These are phyloP conservation scores for Pseudonitzschia multiseries DNA, from an alignment of 108 stramenopile species.

Conservation along the genomic window DNA sequence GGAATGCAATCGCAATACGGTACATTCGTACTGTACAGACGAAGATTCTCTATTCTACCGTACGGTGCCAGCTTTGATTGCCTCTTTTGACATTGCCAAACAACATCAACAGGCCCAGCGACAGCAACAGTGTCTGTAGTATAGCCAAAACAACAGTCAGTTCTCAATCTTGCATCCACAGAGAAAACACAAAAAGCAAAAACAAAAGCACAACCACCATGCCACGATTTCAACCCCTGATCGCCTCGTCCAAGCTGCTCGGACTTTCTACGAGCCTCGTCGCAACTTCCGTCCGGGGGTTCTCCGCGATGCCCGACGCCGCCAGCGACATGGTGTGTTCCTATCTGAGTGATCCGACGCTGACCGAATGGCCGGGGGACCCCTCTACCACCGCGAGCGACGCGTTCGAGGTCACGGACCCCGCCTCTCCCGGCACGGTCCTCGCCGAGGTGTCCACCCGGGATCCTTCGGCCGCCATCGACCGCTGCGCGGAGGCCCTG, in stretches of 20 bases:
- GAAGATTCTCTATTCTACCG: too few species aligned
- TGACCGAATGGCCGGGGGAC: slow-evolving; percentile 23
- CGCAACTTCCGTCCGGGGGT: not conserved
- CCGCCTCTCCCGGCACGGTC: slow-evolving; percentile 16
- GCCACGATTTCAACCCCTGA: not conserved
- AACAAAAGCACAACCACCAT: not conserved
- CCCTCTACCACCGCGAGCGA: not conserved
- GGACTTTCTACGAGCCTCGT: slow-evolving; percentile 9
- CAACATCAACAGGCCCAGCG: too few species aligned
- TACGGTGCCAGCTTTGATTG: too few species aligned
- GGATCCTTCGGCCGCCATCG: slow-evolving; percentile 8
- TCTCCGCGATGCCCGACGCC: not conserved
- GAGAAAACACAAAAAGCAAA: not conserved
- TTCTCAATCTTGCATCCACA: too few species aligned
- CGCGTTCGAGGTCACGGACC: slow-evolving; percentile 23
- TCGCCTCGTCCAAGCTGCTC: not conserved
- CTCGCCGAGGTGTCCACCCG: slow-evolving; percentile 14
- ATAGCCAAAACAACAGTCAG: too few species aligned
- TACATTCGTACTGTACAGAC: too few species aligned
- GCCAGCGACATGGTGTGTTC: not conserved
- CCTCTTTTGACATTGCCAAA: too few species aligned
- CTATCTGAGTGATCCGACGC: slow-evolving; percentile 20
- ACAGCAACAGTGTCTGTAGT: too few species aligned
- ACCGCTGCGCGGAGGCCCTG: slow-evolving; percentile 28
- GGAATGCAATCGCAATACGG: too few species aligned